Conservation (phyloP, 768 basidiomycete genomes). For the Pulveroboletus sp. region DNA sequence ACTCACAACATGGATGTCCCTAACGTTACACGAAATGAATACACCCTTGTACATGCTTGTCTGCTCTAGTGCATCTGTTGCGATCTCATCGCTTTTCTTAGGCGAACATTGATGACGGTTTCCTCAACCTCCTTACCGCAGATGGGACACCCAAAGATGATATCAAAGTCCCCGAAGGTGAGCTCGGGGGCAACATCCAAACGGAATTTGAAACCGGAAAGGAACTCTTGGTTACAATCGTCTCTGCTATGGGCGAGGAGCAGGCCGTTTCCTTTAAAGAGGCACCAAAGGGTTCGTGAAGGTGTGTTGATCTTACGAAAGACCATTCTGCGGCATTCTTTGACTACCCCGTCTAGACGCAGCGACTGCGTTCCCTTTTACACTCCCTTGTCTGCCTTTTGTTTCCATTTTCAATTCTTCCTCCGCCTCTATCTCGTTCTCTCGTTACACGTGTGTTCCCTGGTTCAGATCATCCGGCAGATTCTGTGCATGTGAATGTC, state of each 20-base stretch:
- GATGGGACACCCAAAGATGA: conserved; percentile 89
- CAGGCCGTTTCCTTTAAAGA: conserved; percentile 88
- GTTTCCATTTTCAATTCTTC: conserved; percentile 8
- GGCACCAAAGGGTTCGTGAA: conserved; percentile 59
- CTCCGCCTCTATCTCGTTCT: conserved; percentile 6
- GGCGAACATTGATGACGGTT: conserved; percentile 91
- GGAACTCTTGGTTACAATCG: conserved; percentile 81
- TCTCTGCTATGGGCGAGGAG: conserved; percentile 91
- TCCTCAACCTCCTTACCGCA: conserved; percentile 86
- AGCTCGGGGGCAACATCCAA: conserved; percentile 70
- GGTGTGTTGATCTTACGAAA: conserved; percentile 5
- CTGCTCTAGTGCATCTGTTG: not conserved
- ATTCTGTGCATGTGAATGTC: conserved; percentile 24
- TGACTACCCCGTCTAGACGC: not conserved
- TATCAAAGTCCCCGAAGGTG: conserved; percentile 85
- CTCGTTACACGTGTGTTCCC: conserved; percentile 6
- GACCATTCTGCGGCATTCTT: not conserved
- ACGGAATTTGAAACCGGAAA: conserved; percentile 77
- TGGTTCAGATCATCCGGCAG: conserved; percentile 19
- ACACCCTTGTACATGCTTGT: conserved; percentile 62
- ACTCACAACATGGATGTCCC: conserved; percentile 99
- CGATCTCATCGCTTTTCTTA: conserved; percentile 24
- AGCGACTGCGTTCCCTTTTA: not conserved
- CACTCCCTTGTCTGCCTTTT: conserved; percentile 19
- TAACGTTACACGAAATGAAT: conserved; percentile 87